Percentiles rank a stretch among this genome's conserved stretches.
Evolutionary conservation across 225 moss, liverwort and hornwort genomes (phyloP).

Genomic region (Climacium dendroides): DNA sequence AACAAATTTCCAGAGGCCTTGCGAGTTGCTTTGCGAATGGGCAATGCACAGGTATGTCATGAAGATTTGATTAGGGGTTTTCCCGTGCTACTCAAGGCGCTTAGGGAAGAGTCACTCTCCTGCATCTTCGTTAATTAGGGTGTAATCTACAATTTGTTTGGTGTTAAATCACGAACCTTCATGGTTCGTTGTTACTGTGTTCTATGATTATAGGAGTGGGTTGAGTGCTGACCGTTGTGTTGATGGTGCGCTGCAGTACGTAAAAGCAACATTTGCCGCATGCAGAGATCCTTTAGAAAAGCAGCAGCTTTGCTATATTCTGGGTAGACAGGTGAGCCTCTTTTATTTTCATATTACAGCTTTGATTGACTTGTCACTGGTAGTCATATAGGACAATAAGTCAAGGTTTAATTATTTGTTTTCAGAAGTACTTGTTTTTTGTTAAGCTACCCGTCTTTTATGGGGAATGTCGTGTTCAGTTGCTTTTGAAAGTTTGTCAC

Average conservation of each 20-base stretch:
- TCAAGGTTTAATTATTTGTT: neutral
- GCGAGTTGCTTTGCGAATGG: conserved; percentile 91
- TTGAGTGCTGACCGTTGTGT: conserved; percentile 1
- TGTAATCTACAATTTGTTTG: neutral
- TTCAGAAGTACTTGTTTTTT: neutral
- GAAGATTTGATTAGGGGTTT: neutral
- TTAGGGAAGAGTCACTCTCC: neutral
- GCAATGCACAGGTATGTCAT: conserved; percentile 50
- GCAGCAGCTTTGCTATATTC: conserved; percentile 87
- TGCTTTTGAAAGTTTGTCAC: neutral
- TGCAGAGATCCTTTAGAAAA: conserved; percentile 84
- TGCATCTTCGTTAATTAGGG: neutral
- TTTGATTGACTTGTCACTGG: neutral
- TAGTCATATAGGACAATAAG: neutral
- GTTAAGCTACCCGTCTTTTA: neutral
- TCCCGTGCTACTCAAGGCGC: neutral
- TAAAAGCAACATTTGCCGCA: conserved; percentile 60
- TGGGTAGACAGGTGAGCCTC: conserved; percentile 67
- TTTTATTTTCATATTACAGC: neutral
- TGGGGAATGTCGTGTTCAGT: neutral
- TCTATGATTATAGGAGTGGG: neutral
- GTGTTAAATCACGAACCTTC: neutral
- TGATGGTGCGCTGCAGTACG: conserved; percentile 44
- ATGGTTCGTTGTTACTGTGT: neutral
- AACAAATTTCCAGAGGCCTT: conserved; percentile 87